Evolutionary conservation across 805 yeast species (phyloP), one percentile per base, ranked within the genome.

Genomic region (Danielia reshetovae): DNA sequence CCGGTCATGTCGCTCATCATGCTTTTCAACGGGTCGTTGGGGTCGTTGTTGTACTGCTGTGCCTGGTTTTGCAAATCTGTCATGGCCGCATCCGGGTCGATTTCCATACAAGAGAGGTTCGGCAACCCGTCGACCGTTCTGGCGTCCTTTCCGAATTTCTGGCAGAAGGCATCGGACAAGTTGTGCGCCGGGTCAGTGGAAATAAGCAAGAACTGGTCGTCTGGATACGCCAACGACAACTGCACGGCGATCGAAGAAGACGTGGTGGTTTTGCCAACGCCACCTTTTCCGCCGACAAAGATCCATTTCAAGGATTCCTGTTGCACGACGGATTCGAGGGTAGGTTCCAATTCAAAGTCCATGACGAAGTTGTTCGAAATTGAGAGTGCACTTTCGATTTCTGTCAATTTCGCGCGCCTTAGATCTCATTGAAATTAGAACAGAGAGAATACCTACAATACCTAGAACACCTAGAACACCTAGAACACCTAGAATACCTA

Each of bases 101-200:
- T 93, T 65, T 93, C 99, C 98, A 93, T 93, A 69, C 97, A 94
- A 19, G 90, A 81, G 52, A 93, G 72, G 55, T 93, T 93, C 28
- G 75, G 55, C 65, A 90, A 72, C 1, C 97, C 97, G 19, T 90
- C 85, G 18, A 93, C 97, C 37, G 80, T 74, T 57, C 96, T 77
- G 3, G 99, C 97, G 49, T 93, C 98, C 57, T 93, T 93, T 51
- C 95, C 95, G 56, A 93, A 93, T 59, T 93, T 93, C 60, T 93
- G 98, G 58, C 96, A 96, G 65, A 93, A 93, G 2, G 98, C 98
- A 61, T 93, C 99, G 27, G 95, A 84, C 49, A 93, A 72, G 57
- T 93, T 93, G 63, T 93, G 99, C 4, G 99, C 99, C 9, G 99
- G 99, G 63, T 93, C 99, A 1, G 97, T 89, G 21, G 96, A 89